These are phyloP conservation scores for Schizopora paradoxa DNA, from an alignment of 1,284 basidiomycete species.

Conservation along the genomic window DNA sequence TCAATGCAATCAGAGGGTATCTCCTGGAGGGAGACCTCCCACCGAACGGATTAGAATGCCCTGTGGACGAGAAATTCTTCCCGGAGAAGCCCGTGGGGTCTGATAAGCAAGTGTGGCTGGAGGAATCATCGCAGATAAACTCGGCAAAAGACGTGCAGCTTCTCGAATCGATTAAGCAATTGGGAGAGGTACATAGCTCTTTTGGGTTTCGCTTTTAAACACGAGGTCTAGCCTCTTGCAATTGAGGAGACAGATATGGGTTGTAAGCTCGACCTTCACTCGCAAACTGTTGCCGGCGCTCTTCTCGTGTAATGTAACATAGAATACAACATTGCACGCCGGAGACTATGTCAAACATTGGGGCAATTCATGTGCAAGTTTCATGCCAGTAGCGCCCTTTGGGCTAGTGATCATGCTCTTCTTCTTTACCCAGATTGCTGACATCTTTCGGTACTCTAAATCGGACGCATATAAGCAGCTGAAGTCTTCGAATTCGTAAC, in stretches of 20 bases:
- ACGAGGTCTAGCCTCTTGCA: neutral
- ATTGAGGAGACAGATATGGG: neutral
- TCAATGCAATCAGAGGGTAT: constrained; percentile 20
- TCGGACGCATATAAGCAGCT: no score
- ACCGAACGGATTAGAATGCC: constrained; percentile 21
- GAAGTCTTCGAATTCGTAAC: no score
- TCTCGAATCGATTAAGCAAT: constrained; percentile 17
- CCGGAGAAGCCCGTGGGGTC: constrained; percentile 12
- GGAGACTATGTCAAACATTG: no score
- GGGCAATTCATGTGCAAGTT: no score
- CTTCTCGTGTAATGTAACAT: no score
- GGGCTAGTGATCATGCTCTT: no score
- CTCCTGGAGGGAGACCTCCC: constrained; percentile 22
- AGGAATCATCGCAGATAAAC: constrained; percentile 1
- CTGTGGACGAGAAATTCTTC: constrained; percentile 21
- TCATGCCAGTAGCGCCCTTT: no score
- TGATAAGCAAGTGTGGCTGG: constrained; percentile 5
- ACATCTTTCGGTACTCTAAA: no score
- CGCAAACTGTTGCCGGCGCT: neutral
- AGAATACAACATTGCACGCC: no score
- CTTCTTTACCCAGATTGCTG: no score
- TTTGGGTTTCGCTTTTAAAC: neutral
- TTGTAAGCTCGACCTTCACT: neutral
- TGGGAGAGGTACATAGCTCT: constrained; percentile 18
- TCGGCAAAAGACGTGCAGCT: constrained; percentile 19